Evolutionary conservation across 805 yeast genomes (phyloP).

Genomic region (Starmerella vitae): DNA sequence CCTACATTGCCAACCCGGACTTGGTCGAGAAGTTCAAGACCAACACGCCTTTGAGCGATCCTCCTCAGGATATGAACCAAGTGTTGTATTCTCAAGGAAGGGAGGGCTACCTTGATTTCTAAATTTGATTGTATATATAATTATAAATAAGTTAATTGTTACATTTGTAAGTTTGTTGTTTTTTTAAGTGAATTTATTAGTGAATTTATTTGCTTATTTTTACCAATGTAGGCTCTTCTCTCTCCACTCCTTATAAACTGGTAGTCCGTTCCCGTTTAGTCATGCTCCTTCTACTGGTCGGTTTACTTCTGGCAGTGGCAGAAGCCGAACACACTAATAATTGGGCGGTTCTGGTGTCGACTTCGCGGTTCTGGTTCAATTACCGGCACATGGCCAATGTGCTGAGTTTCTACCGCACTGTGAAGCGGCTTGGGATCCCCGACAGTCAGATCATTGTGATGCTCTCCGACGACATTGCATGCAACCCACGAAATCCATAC

Average conservation of each 20-base stretch:
- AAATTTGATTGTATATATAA: neutral
- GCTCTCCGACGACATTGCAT: conserved; percentile 94
- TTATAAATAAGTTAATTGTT: too few species aligned
- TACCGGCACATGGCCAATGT: conserved; percentile 97
- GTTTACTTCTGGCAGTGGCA: too few species aligned
- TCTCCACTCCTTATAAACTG: too few species aligned
- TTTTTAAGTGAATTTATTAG: too few species aligned
- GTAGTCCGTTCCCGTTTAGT: too few species aligned
- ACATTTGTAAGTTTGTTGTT: too few species aligned
- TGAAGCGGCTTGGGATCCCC: conserved; percentile 90
- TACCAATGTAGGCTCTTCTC: too few species aligned
- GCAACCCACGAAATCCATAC: conserved; percentile 89
- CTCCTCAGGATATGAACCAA: conserved; percentile 22
- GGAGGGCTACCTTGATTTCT: conserved; percentile 31
- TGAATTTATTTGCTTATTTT: too few species aligned
- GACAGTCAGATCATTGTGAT: conserved; percentile 93
- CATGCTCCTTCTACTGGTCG: too few species aligned
- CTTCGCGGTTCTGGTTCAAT: conserved; percentile 97
- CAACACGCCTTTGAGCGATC: conserved; percentile 27
- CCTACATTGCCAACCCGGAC: conserved; percentile 43
- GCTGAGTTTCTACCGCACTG: conserved; percentile 85
- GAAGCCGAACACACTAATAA: conserved; percentile 40
- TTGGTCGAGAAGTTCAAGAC: conserved; percentile 33
- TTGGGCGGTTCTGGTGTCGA: conserved; percentile 85
- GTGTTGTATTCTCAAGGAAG: conserved; percentile 33